Percentiles rank a stretch among this genome's conserved stretches.
Evolutionary conservation across 495 filamentous ascomycete genomes (phyloP).

Genomic region (Penicillium simplicissimum): DNA sequence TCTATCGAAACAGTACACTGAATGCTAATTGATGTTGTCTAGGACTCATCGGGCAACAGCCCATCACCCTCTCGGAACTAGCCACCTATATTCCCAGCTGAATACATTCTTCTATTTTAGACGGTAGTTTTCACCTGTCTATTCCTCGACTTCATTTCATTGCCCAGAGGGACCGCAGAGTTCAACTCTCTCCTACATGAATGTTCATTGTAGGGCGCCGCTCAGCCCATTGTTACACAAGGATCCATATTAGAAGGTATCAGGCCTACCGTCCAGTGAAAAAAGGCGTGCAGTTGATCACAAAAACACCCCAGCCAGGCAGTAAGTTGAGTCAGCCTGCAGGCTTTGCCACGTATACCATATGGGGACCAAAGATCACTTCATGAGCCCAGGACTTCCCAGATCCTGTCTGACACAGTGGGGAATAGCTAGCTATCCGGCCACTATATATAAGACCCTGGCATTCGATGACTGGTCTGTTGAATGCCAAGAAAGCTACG

Average conservation of each 20-base stretch:
- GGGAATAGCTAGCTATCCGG: not conserved
- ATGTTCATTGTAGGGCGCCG: too few relatives aligned
- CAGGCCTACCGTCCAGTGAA: not conserved
- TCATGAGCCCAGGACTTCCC: too few relatives aligned
- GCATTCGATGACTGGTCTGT: not conserved
- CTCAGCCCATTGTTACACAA: not conserved
- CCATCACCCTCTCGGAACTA: too few relatives aligned
- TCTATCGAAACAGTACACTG: too few relatives aligned
- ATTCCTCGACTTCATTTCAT: too few relatives aligned
- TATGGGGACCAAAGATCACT: not conserved
- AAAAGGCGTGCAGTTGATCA: not conserved
- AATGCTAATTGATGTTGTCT: too few relatives aligned
- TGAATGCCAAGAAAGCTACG: not conserved
- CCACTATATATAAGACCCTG: not conserved
- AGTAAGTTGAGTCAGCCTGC: conserved; percentile 1
- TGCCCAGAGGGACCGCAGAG: too few relatives aligned
- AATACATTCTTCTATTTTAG: too few relatives aligned
- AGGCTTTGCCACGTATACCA: not conserved
- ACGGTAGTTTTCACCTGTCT: too few relatives aligned
- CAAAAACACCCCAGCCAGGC: not conserved
- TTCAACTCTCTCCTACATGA: too few relatives aligned
- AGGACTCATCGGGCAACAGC: too few relatives aligned
- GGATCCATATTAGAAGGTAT: not conserved
- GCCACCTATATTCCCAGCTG: too few relatives aligned
- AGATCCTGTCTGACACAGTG: not conserved